Conservation (phyloP, 257 asterid species). For the Eustoma russellianum region DNA sequence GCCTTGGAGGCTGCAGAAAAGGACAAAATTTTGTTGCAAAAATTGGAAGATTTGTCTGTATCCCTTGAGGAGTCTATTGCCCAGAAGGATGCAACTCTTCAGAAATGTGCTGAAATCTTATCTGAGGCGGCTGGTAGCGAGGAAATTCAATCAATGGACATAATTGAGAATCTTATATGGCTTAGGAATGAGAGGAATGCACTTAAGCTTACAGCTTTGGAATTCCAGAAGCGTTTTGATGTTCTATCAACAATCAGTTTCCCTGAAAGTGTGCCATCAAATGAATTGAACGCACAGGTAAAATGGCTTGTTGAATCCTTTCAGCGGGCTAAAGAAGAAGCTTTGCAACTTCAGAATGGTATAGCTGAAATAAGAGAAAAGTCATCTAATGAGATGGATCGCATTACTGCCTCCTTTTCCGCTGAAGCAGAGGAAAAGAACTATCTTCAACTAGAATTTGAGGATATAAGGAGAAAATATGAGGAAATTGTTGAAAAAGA, state of each 20-base stretch:
- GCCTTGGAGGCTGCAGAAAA: constrained; percentile 64
- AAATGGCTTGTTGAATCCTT: constrained; percentile 64
- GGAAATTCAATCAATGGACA: constrained; percentile 43
- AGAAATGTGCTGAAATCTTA: constrained; percentile 59
- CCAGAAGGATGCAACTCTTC: constrained; percentile 50
- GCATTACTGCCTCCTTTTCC: constrained; percentile 42
- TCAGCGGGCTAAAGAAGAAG: constrained; percentile 45
- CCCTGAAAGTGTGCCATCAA: constrained; percentile 53
- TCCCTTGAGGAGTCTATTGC: constrained; percentile 60
- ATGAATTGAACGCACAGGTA: constrained; percentile 38
- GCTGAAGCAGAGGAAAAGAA: constrained; percentile 53
- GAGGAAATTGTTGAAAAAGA: constrained; percentile 21
- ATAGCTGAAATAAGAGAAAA: constrained; percentile 41
- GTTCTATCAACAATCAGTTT: constrained; percentile 36
- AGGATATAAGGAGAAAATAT: constrained; percentile 37
- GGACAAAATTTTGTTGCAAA: constrained; percentile 39
- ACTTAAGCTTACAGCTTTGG: constrained; percentile 39
- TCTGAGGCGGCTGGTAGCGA: constrained; percentile 30
- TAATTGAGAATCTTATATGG: constrained; percentile 52
- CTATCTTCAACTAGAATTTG: constrained; percentile 51
- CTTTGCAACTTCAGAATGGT: constrained; percentile 44
- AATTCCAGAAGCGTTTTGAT: constrained; percentile 37
- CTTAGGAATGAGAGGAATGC: constrained; percentile 57
- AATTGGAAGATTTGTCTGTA: constrained; percentile 39
- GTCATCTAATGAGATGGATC: constrained; percentile 43